Evolutionary conservation across 371 early-diverging fungal genomes (phyloP), one percentile per base, ranked within the genome.

Genomic region (Mucor circinelloides): DNA sequence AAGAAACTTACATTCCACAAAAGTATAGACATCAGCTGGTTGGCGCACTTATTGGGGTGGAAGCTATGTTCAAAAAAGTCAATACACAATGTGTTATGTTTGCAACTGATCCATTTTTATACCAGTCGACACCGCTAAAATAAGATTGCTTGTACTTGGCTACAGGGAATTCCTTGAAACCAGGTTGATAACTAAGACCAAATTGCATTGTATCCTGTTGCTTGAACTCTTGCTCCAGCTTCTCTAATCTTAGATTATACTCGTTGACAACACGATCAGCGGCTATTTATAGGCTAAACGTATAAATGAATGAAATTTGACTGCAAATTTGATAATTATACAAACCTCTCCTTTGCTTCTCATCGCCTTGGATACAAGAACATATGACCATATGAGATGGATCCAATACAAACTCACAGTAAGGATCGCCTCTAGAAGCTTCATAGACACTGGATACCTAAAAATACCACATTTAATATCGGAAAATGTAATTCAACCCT

Each of bases 61-160:
- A 91, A 90, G 71, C 91, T 87, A 63, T 48, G 31, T 60, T 44
- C 48, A 64, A 64, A 64, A 60, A 30, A 68, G 34, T 60, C 13
- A 70, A 54, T 66, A 13, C 25, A 46, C 23, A 64, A 63, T 50
- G 54, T 50, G 27, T 10, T 28, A 28, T 46, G 9, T 63, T 28
- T 46, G n/a, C 27, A 21, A 32, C 3, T 50, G 28, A 31, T 63
- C 31, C 21, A 42, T 60, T 23, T 21, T 63, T 66, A 61, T 79
- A 85, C 86, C 86, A 91, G 68, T 91, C 90, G 54, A 86, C 71
- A 3, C 87, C 85, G 60, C 89, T 88, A 63, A 90, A 66, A 71
- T 81, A 88, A 10, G 82, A 71, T 66, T 88, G 84, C 21, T 85
- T 80, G 56, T 79, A 87, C 13, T 82, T 74, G 21, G 80, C 77